These are phyloP conservation scores for Schizosaccharomyces octosporus DNA, from an alignment of 805 yeast genomes.

Conservation along the genomic window DNA sequence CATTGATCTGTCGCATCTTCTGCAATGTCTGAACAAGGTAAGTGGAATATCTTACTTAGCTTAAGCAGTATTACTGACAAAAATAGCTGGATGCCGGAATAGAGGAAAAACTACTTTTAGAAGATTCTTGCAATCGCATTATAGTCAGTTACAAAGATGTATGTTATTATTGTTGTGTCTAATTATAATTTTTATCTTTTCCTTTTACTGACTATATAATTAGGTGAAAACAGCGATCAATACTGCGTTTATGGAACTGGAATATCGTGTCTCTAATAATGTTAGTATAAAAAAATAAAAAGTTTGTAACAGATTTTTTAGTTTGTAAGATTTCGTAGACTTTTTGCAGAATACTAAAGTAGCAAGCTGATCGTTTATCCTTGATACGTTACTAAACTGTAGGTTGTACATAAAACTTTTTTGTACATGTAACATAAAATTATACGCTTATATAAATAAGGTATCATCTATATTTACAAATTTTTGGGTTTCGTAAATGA, in stretches of 20 bases:
- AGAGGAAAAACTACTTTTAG: not conserved
- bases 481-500: too few species aligned
- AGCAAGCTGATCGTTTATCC: too few species aligned
- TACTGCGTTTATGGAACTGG: not conserved
- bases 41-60: not conserved
- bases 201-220: not conserved
- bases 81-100: conserved; percentile 7
- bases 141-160: not conserved
- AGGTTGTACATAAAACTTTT: too few species aligned
- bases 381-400: too few species aligned
- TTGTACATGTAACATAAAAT: too few species aligned
- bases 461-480: too few species aligned
- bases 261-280: not conserved
- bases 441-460: too few species aligned
- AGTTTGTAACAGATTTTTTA: not conserved
- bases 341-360: too few species aligned
- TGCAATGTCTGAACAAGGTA: conserved; percentile 48
- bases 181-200: not conserved
- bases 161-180: not conserved
- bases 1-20: conserved; percentile 57
- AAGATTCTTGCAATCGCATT: not conserved
- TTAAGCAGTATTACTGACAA: not conserved
- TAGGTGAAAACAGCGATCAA: not conserved
- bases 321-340: too few species aligned
- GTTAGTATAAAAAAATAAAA: not conserved